These are phyloP conservation scores for Podospora anserina DNA, from an alignment of 495 filamentous ascomycete species.

Conservation along the genomic window DNA sequence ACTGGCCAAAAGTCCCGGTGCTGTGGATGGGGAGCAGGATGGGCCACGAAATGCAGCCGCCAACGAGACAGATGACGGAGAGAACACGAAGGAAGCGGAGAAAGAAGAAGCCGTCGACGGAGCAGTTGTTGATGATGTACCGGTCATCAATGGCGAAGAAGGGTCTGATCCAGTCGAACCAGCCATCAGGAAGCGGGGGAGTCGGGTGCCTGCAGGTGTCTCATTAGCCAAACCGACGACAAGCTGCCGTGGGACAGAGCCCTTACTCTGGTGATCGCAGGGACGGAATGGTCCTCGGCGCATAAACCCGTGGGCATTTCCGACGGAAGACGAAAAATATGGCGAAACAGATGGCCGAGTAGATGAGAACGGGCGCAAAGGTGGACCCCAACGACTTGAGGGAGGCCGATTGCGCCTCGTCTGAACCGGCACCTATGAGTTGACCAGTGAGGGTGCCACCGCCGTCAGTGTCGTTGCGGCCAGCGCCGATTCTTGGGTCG, in stretches of 20 bases:
- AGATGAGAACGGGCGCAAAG: slow-evolving; percentile 48
- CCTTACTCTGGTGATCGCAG: slow-evolving; percentile 33
- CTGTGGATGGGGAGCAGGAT: slow-evolving; percentile 76
- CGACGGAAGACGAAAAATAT: slow-evolving; percentile 32
- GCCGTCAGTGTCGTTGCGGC: slow-evolving; percentile 26
- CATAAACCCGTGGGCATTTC: slow-evolving; percentile 35
- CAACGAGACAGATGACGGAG: slow-evolving; percentile 68
- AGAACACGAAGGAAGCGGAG: slow-evolving; percentile 75
- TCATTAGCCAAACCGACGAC: slow-evolving; percentile 8
- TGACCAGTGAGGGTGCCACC: slow-evolving; percentile 26
- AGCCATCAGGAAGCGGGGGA: slow-evolving; percentile 62
- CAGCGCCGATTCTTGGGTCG: slow-evolving; percentile 31
- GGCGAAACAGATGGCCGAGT: slow-evolving; percentile 33
- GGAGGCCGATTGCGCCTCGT: slow-evolving; percentile 22
- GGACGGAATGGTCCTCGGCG: slow-evolving; percentile 28
- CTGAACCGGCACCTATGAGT: slow-evolving; percentile 10
- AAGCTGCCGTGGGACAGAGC: neutral
- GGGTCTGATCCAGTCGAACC: slow-evolving; percentile 62
- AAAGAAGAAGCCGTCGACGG: slow-evolving; percentile 72
- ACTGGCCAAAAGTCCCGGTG: slow-evolving; percentile 60
- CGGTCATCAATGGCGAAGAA: slow-evolving; percentile 61
- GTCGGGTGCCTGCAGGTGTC: slow-evolving; percentile 56
- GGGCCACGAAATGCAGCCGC: slow-evolving; percentile 69
- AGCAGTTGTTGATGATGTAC: slow-evolving; percentile 62
- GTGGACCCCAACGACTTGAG: slow-evolving; percentile 47